Base-by-base conservation (phyloP, 371 early-diverging fungal genomes). In the Apophysomyces sp. region DNA sequence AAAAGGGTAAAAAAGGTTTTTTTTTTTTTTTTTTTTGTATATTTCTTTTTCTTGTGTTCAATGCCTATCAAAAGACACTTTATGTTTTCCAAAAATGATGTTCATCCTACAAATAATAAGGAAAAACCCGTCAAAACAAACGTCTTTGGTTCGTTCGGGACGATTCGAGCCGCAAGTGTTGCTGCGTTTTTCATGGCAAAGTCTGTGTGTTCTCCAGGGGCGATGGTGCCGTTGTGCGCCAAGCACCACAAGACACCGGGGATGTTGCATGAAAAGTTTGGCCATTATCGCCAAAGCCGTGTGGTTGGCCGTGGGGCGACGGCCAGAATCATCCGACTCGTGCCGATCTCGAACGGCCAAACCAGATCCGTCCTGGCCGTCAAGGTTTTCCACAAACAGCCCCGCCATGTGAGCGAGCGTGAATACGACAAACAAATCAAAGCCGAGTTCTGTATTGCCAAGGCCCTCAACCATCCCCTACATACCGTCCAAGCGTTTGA, bases 381-480 rank as follows among this genome's bases (percentile, higher is more conserved):
- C 52, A 79, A 79, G 24, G 62, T 63, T 32, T 79, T 76, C 44
- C 71, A 67, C 15, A 76, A 71, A 55, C 54, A 61, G 12, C 72
- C 72, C 51, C 60, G 71, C 63, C 65, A 67, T 30, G 74, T 74
- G 13, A 58, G 40, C 16, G 36, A 62, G 24, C 51, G 58, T 9
- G 62, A 63, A 1, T 74, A 76, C 49, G 71, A 72, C 37, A 76
- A 79, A 29, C 69, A 71, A n/a, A 44, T 79, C 59, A 71, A 68
- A n/a, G 66, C 70, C 30, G 80, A 79, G 49, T 79, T 74, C 24
- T 78, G 62, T 44, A 77, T 58, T 66, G 72, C 64, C 34, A 64
- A 64, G 54, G 67, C 59, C 39, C 65, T 62, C 7, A 53, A 16
- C 39, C 66, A 52, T 34, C 71, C 27, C n/a, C 62, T 34, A 55